Base-by-base conservation (phyloP, 768 basidiomycete species). In the Floccularia luteovirens region DNA sequence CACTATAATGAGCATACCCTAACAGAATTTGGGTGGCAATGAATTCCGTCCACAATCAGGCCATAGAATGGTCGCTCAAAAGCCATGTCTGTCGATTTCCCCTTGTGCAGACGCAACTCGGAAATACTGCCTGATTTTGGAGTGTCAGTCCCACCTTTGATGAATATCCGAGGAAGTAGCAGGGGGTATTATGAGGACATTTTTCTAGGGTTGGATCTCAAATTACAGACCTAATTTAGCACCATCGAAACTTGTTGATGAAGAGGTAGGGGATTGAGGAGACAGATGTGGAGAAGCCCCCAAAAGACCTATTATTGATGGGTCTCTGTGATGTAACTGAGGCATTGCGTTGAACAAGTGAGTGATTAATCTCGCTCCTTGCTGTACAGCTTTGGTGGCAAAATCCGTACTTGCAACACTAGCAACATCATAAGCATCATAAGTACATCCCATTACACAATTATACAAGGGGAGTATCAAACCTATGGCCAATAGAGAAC, bases 311-410 rank as follows among this genome's bases (percentile, higher is more conserved):
- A 93, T 90, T 52, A 93, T 89, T 8, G 87, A 87, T 8, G 91
- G 90, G 56, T 92, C 90, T 24, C 91, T 75, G 55, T 94, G 90
- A 56, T 93, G 85, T 27, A 89, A 60, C 50, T 85, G 86, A 11
- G 86, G 86, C 90, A 91, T 91, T 5, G 90, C 88, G 48, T 94
- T 94, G 77, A 90, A 92, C 19, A 93, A 66, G 59, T 93, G 91
- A 0, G 91, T 93, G 48, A 93, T 88, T 42, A 90, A 75, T n/a
- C 78, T 70, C 4, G 89, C 86, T 14, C 90, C 90, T 42, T 70
- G 67, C 13, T 69, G 60, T 3, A 92, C 71, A 2, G 88, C 88
- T 5, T 72, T 60, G 14, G 78, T 79, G 5, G 90, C 88, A 44
- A 79, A 62, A 20, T 80, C 75, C 1, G 87, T 82, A 12, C 77